Percentiles rank a stretch among this genome's conserved stretches.
Conservation (phyloP, 1,284 basidiomycete genomes). For the Leccinum subrobustum region DNA sequence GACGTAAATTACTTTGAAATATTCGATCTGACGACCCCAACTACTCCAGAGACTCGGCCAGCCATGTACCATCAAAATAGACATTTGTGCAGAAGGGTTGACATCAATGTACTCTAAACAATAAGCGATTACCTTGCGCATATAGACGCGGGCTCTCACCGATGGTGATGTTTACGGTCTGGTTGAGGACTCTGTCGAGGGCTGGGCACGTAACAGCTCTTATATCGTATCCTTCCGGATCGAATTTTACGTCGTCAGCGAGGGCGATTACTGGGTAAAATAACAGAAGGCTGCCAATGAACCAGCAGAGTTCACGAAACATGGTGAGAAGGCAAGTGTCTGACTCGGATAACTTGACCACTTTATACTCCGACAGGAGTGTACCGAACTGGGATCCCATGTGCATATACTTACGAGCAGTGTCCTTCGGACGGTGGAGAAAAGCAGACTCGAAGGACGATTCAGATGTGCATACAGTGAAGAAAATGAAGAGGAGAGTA, state of each 20-base stretch:
- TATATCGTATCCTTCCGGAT: slow-evolving; percentile 39
- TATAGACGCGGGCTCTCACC: slow-evolving; percentile 28
- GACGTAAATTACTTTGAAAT: slow-evolving; percentile 47
- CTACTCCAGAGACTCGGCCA: slow-evolving; percentile 75
- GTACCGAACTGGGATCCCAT: not conserved
- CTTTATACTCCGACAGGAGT: slow-evolving; percentile 3
- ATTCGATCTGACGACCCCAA: slow-evolving; percentile 66
- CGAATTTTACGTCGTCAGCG: slow-evolving; percentile 29
- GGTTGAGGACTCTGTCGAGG: slow-evolving; percentile 34
- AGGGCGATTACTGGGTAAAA: not conserved
- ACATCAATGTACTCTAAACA: slow-evolving; percentile 60
- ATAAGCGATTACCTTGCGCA: not conserved
- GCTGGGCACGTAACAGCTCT: slow-evolving; percentile 39
- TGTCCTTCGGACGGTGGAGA: too few relatives aligned
- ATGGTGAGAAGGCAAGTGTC: not conserved
- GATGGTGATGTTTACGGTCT: slow-evolving; percentile 37
- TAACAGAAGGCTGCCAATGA: slow-evolving; percentile 12
- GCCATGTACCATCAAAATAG: slow-evolving; percentile 67
- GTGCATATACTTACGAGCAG: not conserved
- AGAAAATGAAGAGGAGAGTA: too few relatives aligned
- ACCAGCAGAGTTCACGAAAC: slow-evolving; percentile 3
- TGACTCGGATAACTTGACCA: not conserved
- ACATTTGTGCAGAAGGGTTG: slow-evolving; percentile 48
- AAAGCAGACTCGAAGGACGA: too few relatives aligned
- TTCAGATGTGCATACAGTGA: too few relatives aligned